Evolutionary conservation across 2,329 filamentous ascomycete genomes (phyloP).

Genomic region (Boeremia exigua): DNA sequence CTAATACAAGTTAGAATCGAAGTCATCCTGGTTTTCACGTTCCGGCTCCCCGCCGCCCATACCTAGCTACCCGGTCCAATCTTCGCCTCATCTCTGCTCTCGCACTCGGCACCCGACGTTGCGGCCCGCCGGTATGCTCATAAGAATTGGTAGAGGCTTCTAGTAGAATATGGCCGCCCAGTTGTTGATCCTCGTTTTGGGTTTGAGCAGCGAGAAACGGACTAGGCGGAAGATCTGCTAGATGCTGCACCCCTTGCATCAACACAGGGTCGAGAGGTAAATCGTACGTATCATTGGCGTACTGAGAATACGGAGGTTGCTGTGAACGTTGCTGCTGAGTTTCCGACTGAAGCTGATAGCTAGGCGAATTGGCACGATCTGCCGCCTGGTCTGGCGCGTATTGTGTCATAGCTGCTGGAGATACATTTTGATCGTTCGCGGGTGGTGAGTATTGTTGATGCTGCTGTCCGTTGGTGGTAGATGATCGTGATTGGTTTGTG

Average conservation of each 20-base stretch:
- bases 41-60: conserved; percentile 7
- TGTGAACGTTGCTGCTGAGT: conserved; percentile 32
- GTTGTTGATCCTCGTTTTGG: background rate
- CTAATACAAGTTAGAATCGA: background rate
- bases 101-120: conserved; percentile 24
- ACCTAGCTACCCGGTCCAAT: conserved; percentile 25
- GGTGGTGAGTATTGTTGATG: conserved; percentile 10
- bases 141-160: background rate
- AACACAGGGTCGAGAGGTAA: conserved; percentile 68
- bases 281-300: conserved; percentile 53
- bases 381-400: background rate
- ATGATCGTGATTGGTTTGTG: conserved; percentile 25
- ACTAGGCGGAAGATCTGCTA: conserved; percentile 43
- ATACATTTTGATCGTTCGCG: conserved; percentile 8
- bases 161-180: too few relatives aligned
- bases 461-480: conserved; percentile 12
- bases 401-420: background rate
- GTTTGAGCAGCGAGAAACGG: conserved; percentile 36
- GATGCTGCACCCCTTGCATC: conserved; percentile 53
- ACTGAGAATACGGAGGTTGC: conserved; percentile 30
- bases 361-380: conserved; percentile 31
- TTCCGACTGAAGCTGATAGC: conserved; percentile 37
- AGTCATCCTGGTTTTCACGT: background rate
- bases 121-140: conserved; percentile 2
- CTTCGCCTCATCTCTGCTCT: conserved; percentile 33